Evolutionary conservation across 1,139 yeast species (phyloP), one percentile per base, ranked within the genome.

Genomic region (Kluyveromyces sp.): DNA sequence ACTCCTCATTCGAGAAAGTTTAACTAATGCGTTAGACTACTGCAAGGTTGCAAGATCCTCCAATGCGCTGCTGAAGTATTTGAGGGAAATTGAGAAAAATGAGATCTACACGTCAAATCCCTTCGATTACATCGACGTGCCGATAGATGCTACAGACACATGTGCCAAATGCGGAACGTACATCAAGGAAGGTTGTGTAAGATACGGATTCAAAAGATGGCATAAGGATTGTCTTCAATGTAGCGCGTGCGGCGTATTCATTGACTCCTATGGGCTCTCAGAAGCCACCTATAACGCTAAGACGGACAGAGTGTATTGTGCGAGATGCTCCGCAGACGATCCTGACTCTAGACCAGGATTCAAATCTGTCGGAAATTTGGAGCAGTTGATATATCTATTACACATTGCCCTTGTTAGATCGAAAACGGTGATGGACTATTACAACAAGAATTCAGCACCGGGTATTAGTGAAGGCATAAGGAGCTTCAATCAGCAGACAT

Each of bases 381-480:
- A 77, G 17, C 97, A 92, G 63, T 74, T 87, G 58, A 71, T 82
- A 20, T 87, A 79, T 59, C 67, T 92, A 41, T 68, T 89, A 51
- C 83, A 85, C 55, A 88, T 92, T 52, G 97, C 97, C 0, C 70
- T 88, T 40, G 77, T 83, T 4, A 73, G 96, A 46, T 82, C 95
- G 2, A 79, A 77, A 54, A 74, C 80, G 18, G 88, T 83, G 0
- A 78, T 86, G 75, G 71, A 70, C 29, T 66, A 68, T 17, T 74
- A 71, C 48, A 15, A 25, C 6, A 18, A 18, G 11, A 3, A 15
- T 29, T 6, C 28, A 22, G 12, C 15, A 9, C 54, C 61, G 59
- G 48, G 42, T 12, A 50, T 47, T n/a, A 43, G 48, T 4, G 49
- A 46, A n/a, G 46, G 46, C 33, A 51, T 48, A 33, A 48, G 53